phyloP scores from a whole-genome alignment of 345 rosid genomes.

The Citrus sp. region DNA sequence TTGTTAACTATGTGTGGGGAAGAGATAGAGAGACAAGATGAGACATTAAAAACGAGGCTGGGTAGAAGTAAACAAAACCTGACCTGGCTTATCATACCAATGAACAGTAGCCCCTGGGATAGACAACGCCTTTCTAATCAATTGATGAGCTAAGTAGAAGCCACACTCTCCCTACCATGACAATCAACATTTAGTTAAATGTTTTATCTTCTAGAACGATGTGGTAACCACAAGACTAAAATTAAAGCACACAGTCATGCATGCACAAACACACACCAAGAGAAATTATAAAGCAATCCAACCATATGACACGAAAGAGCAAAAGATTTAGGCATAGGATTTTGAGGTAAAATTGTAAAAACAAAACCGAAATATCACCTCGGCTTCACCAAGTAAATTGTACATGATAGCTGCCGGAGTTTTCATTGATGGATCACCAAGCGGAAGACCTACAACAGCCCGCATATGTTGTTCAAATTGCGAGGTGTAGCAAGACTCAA shows the following conservation, averaged over 20 bases:
- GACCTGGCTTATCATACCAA: conserved; percentile 99
- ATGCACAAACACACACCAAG: background rate
- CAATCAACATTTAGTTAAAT: background rate
- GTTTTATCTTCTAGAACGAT: background rate
- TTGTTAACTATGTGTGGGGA: background rate
- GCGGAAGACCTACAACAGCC: conserved; percentile 91
- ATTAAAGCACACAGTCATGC: background rate
- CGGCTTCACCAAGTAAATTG: conserved; percentile 89
- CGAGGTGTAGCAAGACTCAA: conserved; percentile 91
- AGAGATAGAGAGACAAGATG: background rate
- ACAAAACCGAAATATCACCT: conserved; percentile 37
- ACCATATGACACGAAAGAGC: background rate
- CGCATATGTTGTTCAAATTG: conserved; percentile 92
- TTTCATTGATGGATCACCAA: conserved; percentile 97
- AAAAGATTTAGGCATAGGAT: background rate
- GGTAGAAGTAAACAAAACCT: conserved; percentile 15
- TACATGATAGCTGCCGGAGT: conserved; percentile 87
- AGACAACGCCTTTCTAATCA: conserved; percentile 62
- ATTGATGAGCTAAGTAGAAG: conserved; percentile 57
- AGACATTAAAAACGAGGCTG: background rate
- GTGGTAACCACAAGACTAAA: background rate
- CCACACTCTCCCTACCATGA: conserved; percentile 71
- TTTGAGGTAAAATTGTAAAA: background rate
- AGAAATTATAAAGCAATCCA: background rate
- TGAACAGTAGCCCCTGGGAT: conserved; percentile 78